Conservation (phyloP, 805 yeast species). For the Maudiozyma saulgeensis region DNA sequence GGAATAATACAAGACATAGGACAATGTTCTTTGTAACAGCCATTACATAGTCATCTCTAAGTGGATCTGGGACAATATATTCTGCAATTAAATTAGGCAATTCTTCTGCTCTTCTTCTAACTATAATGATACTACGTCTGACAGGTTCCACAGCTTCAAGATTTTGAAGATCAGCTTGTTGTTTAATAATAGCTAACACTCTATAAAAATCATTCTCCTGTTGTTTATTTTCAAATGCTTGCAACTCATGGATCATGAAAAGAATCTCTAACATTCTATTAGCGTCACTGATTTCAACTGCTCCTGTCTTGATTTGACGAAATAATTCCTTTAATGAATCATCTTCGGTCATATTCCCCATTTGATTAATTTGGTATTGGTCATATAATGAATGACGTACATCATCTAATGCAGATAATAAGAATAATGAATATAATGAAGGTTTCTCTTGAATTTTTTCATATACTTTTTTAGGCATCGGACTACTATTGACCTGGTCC, state of each 20-base stretch:
- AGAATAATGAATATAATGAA: not conserved
- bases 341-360: constrained; percentile 3
- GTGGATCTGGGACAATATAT: constrained; percentile 17
- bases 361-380: not conserved
- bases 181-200: not conserved
- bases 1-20: constrained; percentile 15
- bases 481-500: not conserved
- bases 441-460: not conserved
- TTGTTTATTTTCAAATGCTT: not conserved
- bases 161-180: not conserved
- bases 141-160: not conserved
- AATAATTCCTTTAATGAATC: constrained; percentile 3
- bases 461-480: not conserved
- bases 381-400: not conserved
- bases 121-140: not conserved
- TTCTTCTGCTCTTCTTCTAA: not conserved
- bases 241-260: not conserved
- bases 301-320: not conserved
- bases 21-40: constrained; percentile 16
- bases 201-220: not conserved
- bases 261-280: not conserved
- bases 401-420: not conserved
- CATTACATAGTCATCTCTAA: constrained; percentile 9
- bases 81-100: constrained; percentile 4
- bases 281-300: not conserved